Conservation (phyloP, 192 early-diverging fungal genomes). For the Rhizophagus clarus region DNA sequence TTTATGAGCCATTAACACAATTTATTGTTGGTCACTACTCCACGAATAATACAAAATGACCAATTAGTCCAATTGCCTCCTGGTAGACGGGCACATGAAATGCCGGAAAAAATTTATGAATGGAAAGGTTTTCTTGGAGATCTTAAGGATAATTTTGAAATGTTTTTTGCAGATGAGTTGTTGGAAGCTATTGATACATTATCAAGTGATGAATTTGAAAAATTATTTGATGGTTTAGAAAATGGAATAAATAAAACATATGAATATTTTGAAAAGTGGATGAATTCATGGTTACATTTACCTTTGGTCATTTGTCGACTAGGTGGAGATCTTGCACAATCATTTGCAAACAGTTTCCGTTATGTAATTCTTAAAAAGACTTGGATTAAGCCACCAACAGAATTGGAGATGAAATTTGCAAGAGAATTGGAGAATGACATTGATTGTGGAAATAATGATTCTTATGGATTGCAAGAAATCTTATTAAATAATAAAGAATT, state of each 20-base stretch:
- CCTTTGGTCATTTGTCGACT: neutral
- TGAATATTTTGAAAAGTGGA: neutral
- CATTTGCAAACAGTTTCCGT: neutral
- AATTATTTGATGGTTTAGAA: conserved; percentile 2
- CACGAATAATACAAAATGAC: neutral
- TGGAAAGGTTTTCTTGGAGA: neutral
- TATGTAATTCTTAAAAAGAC: neutral
- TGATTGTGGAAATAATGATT: too few relatives aligned
- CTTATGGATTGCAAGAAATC: too few relatives aligned
- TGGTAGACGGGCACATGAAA: neutral
- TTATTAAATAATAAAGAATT: too few relatives aligned
- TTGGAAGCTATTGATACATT: neutral
- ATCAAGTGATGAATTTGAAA: neutral
- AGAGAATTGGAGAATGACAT: neutral
- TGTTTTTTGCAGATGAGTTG: neutral
- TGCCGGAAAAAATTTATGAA: neutral
- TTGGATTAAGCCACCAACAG: neutral
- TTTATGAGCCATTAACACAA: neutral
- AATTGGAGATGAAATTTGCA: neutral
- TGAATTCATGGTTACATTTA: neutral
- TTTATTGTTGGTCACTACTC: neutral
- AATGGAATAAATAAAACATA: conserved; percentile 4
- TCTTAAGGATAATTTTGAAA: neutral
- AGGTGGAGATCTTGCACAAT: neutral
- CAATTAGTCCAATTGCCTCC: too few relatives aligned